Conservation (phyloP, 805 yeast species). For the Isabelozyma pseudorhagii region DNA sequence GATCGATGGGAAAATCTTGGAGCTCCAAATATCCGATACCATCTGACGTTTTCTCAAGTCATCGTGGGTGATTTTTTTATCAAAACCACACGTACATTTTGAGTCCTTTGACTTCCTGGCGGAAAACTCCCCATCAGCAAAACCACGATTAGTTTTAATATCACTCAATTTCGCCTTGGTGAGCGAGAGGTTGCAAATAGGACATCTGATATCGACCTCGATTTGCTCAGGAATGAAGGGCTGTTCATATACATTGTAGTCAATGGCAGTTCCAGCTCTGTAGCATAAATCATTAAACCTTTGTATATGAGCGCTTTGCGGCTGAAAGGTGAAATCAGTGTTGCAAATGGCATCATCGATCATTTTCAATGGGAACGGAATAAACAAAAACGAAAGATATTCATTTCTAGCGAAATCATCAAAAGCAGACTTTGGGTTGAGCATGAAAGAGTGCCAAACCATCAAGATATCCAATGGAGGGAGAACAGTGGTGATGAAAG, state of each 20-base stretch:
- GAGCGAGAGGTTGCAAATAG: slow-evolving; percentile 7
- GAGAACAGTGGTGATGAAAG: neutral
- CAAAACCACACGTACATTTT: slow-evolving; percentile 7
- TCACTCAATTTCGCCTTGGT: slow-evolving; percentile 4
- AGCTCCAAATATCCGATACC: slow-evolving; percentile 8
- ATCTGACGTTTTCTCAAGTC: slow-evolving; percentile 17
- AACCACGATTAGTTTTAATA: slow-evolving; percentile 2
- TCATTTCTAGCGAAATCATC: slow-evolving; percentile 10
- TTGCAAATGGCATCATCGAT: slow-evolving; percentile 5
- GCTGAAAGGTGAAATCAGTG: neutral
- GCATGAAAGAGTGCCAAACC: slow-evolving; percentile 20
- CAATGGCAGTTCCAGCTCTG: neutral
- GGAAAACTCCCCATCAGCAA: slow-evolving; percentile 6
- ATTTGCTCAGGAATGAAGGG: slow-evolving; percentile 3
- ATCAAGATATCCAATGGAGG: slow-evolving; percentile 20
- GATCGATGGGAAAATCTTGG: neutral
- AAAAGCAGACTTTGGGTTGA: slow-evolving; percentile 13
- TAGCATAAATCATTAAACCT: neutral
- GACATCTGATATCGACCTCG: slow-evolving; percentile 8
- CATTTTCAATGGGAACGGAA: slow-evolving; percentile 8
- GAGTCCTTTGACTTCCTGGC: neutral
- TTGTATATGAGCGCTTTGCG: neutral
- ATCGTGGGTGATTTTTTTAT: slow-evolving; percentile 11
- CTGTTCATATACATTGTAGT: neutral
- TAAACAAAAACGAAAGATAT: slow-evolving; percentile 6